A percentile compares a stretch with the other conserved stretches of the same genome.
phyloP scores from a whole-genome alignment of 768 basidiomycete genomes.

The Rhizopogon roseolus region DNA sequence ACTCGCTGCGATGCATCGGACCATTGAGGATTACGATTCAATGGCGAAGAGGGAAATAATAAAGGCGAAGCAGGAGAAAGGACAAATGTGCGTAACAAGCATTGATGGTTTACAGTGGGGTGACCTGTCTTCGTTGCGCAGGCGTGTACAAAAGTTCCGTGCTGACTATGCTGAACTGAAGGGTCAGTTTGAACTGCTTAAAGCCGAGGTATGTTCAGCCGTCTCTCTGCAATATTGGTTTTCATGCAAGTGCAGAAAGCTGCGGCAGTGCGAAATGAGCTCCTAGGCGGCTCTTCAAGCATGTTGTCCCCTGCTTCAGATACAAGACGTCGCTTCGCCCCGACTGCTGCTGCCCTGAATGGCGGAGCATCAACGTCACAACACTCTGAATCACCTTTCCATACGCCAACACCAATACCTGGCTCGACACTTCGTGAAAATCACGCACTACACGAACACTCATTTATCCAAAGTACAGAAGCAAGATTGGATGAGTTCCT shows the following conservation, averaged over 20 bases:
- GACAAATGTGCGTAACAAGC: conserved; percentile 62
- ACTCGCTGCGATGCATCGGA: conserved; percentile 88
- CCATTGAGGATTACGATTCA: conserved; percentile 95
- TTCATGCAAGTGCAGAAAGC: conserved; percentile 41
- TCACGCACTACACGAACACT: conserved; percentile 83
- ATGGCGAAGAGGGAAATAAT: conserved; percentile 97
- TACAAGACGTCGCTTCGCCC: conserved; percentile 60
- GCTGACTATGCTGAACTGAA: conserved; percentile 82
- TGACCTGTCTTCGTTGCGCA: conserved; percentile 25
- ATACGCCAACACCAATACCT: conserved; percentile 48
- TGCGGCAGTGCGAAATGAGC: conserved; percentile 56
- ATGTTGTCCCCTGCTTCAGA: conserved; percentile 35
- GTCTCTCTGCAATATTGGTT: not conserved
- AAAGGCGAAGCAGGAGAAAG: conserved; percentile 95
- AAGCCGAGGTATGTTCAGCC: conserved; percentile 40
- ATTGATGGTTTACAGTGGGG: conserved; percentile 1
- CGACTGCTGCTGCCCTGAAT: conserved; percentile 27
- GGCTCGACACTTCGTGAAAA: conserved; percentile 59
- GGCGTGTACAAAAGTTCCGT: conserved; percentile 91
- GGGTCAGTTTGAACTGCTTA: conserved; percentile 75
- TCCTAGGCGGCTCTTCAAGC: conserved; percentile 46
- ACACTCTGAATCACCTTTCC: conserved; percentile 86
- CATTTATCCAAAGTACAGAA: conserved; percentile 83
- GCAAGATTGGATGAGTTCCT: conserved; percentile 84
- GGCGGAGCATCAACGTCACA: conserved; percentile 42